Evolutionary conservation across 257 asterid genomes (phyloP).

Genomic region (Ajuga chamaepitys): DNA sequence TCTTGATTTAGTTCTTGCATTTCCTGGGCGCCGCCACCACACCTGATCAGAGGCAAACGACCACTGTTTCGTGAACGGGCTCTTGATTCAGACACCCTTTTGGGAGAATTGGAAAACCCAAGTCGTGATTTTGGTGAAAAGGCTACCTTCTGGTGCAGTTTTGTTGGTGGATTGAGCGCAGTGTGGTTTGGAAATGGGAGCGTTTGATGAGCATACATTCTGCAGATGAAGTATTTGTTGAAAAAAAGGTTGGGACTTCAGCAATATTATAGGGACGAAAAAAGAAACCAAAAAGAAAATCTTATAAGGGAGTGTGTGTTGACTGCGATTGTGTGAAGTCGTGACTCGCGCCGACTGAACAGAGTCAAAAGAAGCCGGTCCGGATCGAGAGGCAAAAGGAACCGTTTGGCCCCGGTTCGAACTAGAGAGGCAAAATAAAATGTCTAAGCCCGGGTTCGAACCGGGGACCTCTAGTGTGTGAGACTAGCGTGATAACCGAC

Average conservation of each 20-base stretch:
- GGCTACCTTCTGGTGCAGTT: conserved; percentile 15
- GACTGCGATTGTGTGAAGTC: no score
- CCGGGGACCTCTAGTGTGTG: conserved; percentile 99
- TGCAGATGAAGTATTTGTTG: background rate
- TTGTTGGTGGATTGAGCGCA: conserved; percentile 10
- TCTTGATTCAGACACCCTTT: conserved; percentile 30
- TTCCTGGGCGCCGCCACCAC: conserved; percentile 20
- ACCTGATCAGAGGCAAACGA: conserved; percentile 26
- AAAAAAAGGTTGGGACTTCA: background rate
- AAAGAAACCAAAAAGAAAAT: no score
- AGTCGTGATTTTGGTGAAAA: conserved; percentile 17
- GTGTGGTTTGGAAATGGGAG: conserved; percentile 23
- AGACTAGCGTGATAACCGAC: conserved; percentile 99
- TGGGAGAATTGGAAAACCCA: conserved; percentile 31
- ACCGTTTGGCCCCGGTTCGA: background rate
- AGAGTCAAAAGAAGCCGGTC: no score
- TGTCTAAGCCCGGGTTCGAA: conserved; percentile 94
- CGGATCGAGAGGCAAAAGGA: no score
- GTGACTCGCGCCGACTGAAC: no score
- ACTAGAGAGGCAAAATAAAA: background rate
- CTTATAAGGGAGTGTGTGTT: background rate
- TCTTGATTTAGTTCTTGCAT: conserved; percentile 10
- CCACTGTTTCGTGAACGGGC: conserved; percentile 22
- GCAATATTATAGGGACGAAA: background rate
- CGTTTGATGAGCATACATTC: conserved; percentile 40